These are phyloP conservation scores for Gaeumannomyces tritici DNA, from an alignment of 2,329 filamentous ascomycete genomes.

Conservation along the genomic window DNA sequence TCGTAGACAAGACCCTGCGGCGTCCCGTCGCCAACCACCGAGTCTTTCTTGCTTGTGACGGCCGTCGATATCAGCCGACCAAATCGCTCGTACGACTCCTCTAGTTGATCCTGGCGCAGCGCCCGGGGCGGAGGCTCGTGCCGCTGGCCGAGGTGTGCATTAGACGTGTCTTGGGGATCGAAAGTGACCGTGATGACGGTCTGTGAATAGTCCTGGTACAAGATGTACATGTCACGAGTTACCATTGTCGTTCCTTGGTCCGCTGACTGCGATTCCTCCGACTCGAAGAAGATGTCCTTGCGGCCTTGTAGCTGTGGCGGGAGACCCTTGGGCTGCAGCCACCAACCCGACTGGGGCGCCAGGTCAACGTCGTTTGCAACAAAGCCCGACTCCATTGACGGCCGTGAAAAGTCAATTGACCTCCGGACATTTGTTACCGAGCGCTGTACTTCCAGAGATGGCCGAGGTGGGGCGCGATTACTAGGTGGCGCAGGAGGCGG, in stretches of 20 bases:
- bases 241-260: slow-evolving; percentile 61
- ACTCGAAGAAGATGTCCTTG: slow-evolving; percentile 73
- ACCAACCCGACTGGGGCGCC: slow-evolving; percentile 68
- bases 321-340: slow-evolving; percentile 68
- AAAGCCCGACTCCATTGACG: slow-evolving; percentile 68
- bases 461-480: slow-evolving; percentile 32
- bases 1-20: slow-evolving; percentile 70
- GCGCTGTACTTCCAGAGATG: slow-evolving; percentile 57
- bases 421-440: slow-evolving; percentile 31
- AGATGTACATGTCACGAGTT: slow-evolving; percentile 73
- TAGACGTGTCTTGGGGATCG: slow-evolving; percentile 62
- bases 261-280: slow-evolving; percentile 64
- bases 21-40: slow-evolving; percentile 74
- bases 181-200: slow-evolving; percentile 77
- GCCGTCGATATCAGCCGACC: slow-evolving; percentile 69
- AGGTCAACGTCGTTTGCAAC: slow-evolving; percentile 86
- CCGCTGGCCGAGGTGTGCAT: slow-evolving; percentile 71
- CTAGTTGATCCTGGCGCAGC: slow-evolving; percentile 86
- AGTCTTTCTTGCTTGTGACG: slow-evolving; percentile 63
- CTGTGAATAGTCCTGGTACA: slow-evolving; percentile 95
- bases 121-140: slow-evolving; percentile 76
- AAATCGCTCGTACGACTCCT: slow-evolving; percentile 72
- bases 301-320: slow-evolving; percentile 77
- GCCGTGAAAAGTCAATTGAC: slow-evolving; percentile 68
- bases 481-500: slow-evolving; percentile 26